These are phyloP conservation scores for Thermoascus crustaceus DNA, from an alignment of 2,329 filamentous ascomycete species.

Conservation along the genomic window DNA sequence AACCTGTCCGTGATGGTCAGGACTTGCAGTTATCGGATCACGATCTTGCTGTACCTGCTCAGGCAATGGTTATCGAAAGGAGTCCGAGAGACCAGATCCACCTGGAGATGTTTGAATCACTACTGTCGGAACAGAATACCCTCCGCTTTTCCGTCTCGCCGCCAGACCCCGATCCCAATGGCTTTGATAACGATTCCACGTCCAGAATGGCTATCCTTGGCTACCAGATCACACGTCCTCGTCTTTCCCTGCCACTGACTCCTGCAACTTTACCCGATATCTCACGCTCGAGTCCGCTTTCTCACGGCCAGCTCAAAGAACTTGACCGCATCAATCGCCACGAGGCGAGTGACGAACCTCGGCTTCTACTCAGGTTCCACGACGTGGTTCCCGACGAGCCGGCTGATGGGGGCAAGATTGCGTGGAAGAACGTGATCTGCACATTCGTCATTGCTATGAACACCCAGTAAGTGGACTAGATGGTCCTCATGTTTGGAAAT, in stretches of 20 bases:
- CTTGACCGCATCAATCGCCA: slow-evolving; percentile 4
- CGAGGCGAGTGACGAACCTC: neutral
- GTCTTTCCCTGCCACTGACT: slow-evolving; percentile 4
- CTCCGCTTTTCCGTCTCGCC: no score
- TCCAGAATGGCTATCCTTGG: no score
- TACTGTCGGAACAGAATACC: no score
- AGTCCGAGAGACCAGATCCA: no score
- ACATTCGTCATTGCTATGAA: slow-evolving; percentile 22
- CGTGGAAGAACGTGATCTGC: slow-evolving; percentile 25
- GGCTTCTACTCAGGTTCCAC: neutral
- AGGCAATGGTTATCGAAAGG: no score
- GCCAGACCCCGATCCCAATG: no score
- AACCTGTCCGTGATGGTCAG: slow-evolving; percentile 1
- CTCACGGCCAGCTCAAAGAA: slow-evolving; percentile 8
- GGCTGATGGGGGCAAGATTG: slow-evolving; percentile 21
- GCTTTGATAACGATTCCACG: no score
- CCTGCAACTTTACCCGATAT: slow-evolving; percentile 6
- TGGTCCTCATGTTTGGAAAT: neutral
- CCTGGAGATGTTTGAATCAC: no score
- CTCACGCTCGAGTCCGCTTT: slow-evolving; percentile 5
- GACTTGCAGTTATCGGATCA: neutral
- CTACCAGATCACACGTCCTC: slow-evolving; percentile 1
- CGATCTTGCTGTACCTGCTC: neutral
- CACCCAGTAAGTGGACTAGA: slow-evolving; percentile 21
- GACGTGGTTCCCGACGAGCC: slow-evolving; percentile 10